Evolutionary conservation across 148 eudicot genomes (phyloP), one percentile per base, ranked within the genome.

Genomic region (Persicaria maculosa): DNA sequence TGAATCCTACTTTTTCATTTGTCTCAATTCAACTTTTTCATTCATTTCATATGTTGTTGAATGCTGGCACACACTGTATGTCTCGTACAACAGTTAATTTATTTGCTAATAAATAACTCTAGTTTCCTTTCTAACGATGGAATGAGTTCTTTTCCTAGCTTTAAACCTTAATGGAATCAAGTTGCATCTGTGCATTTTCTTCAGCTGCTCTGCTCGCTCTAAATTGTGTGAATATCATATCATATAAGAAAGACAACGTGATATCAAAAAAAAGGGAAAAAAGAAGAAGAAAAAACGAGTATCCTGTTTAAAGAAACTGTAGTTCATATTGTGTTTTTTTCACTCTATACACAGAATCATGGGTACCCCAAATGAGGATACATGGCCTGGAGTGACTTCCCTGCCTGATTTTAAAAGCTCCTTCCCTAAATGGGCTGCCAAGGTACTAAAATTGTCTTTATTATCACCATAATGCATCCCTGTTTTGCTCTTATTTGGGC

Each of bases 321-420:
- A 10, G 8, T 68, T 68, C 54, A 48, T 71, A 47, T 71, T 47
- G 15, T 9, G 25, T 3, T 22, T 14, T 71, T 45, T 1, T 2
- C 20, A 53, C 55, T 25, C 53, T 64, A 57, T 76, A 67, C 75
- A 44, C 81, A 93, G 98, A 75, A 76, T 90, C 74, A 74, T 86
- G 85, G 98, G 98, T 72, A 95, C 98, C 65, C 98, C 98, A 62
- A 92, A 79, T 81, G 98, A 95, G 79, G 90, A 95, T 72, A 83
- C 88, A 72, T 95, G 97, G 98, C 93, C 97, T 77, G 98, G 98
- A 67, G 97, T 95, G 72, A 86, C 92, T 71, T 90, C 98, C 82
- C 85, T 92, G 77, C 96, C 97, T 61, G 98, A 95, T 78, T 92
- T 88, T 61, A 95, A 92, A 72, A 81, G 89, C 69, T 75, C 92